phyloP scores from a whole-genome alignment of 805 yeast species.

The Yamadazyma scolyti region DNA sequence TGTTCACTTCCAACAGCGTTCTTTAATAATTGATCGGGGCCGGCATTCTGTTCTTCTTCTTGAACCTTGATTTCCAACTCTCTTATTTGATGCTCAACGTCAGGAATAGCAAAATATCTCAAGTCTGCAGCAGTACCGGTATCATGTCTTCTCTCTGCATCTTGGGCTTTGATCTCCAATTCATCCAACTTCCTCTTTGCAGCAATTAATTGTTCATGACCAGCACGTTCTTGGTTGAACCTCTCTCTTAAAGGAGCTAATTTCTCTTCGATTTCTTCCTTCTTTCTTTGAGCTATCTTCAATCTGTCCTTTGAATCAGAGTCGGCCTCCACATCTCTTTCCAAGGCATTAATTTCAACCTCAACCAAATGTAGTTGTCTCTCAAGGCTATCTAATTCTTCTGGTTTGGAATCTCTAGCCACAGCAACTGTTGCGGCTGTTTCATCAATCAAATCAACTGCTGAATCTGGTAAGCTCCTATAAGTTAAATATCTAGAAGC shows the following conservation, averaged over 20 bases:
- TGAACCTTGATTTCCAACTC: constrained; percentile 74
- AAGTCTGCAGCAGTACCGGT: constrained; percentile 93
- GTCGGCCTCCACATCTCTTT: constrained; percentile 88
- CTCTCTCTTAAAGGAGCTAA: constrained; percentile 81
- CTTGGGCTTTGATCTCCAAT: constrained; percentile 85
- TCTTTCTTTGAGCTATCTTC: constrained; percentile 69
- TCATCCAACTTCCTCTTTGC: constrained; percentile 92
- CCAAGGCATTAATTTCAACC: constrained; percentile 94
- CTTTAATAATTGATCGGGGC: constrained; percentile 64
- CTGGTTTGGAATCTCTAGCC: constrained; percentile 97
- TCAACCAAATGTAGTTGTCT: constrained; percentile 88
- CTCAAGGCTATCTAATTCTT: constrained; percentile 89
- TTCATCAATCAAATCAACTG: constrained; percentile 94
- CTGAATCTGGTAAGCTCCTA: constrained; percentile 94
- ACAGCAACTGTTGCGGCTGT: constrained; percentile 97
- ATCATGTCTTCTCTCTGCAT: constrained; percentile 97
- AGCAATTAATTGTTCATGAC: constrained; percentile 85
- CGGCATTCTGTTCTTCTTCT: constrained; percentile 65
- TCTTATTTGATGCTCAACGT: constrained; percentile 69
- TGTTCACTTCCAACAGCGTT: constrained; percentile 91
- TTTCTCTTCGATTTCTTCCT: constrained; percentile 81
- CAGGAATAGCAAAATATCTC: constrained; percentile 96
- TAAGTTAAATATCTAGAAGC: constrained; percentile 94
- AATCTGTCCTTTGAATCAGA: constrained; percentile 82
- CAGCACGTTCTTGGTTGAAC: constrained; percentile 80